phyloP scores from a whole-genome alignment of 345 rosid genomes.

The Pistacia atlantica region DNA sequence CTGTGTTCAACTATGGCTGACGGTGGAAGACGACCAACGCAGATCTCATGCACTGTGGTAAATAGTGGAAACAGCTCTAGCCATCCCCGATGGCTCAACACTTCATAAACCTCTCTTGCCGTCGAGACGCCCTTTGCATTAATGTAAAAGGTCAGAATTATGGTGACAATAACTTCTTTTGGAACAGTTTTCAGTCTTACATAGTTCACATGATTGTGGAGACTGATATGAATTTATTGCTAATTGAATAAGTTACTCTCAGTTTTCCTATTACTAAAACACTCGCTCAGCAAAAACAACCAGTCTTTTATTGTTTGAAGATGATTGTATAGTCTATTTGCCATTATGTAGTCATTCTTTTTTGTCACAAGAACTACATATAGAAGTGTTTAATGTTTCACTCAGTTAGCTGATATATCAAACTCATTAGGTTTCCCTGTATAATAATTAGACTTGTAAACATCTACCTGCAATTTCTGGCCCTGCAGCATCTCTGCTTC shows the following conservation, averaged over 20 bases:
- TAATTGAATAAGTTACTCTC: background rate
- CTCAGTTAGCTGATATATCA: background rate
- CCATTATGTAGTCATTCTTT: background rate
- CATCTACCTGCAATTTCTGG: conserved; percentile 86
- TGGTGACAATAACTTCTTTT: background rate
- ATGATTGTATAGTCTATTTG: background rate
- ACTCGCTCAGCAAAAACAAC: too few species aligned
- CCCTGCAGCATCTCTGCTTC: conserved; percentile 96
- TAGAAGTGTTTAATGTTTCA: background rate
- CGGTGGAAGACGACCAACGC: conserved; percentile 73
- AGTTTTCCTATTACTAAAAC: background rate
- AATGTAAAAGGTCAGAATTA: conserved; percentile 9
- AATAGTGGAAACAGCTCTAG: conserved; percentile 81
- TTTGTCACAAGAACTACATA: background rate
- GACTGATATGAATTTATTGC: background rate
- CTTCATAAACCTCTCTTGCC: conserved; percentile 86
- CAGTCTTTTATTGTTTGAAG: background rate
- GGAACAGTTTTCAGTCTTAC: background rate
- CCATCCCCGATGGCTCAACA: conserved; percentile 79
- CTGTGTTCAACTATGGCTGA: conserved; percentile 79
- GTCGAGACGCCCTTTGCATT: conserved; percentile 77
- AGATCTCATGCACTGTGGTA: conserved; percentile 77
- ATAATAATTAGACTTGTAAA: background rate
- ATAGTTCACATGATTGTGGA: background rate
- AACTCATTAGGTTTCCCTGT: background rate